Evolutionary conservation across 352 stramenopile genomes (phyloP).

Genomic region (Globisporangium mamillatum): DNA sequence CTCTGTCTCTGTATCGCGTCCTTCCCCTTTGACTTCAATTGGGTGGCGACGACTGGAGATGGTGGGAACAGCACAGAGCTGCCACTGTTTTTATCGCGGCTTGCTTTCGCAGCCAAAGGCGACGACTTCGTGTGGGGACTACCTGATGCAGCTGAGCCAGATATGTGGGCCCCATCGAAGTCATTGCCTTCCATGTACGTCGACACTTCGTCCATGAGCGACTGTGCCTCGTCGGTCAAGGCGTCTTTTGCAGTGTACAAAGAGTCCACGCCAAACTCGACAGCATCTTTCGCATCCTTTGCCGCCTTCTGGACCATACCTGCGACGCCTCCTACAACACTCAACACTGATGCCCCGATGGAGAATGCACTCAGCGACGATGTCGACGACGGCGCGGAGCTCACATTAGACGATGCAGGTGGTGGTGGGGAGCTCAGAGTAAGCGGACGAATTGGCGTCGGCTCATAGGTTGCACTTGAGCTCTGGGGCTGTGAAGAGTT

Average conservation of each 20-base stretch:
- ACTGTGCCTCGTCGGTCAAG: constrained; percentile 64
- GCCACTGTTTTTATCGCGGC: background rate
- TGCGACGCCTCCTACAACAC: constrained; percentile 61
- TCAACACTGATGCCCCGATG: constrained; percentile 60
- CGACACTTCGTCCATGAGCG: constrained; percentile 57
- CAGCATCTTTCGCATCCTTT: constrained; percentile 68
- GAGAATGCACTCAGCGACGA: constrained; percentile 44
- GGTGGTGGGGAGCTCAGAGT: constrained; percentile 21
- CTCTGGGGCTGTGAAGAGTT: background rate
- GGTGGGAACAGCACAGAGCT: constrained; percentile 4
- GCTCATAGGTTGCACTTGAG: background rate
- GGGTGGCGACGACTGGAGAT: background rate
- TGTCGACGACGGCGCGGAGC: constrained; percentile 21
- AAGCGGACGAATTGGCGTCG: background rate
- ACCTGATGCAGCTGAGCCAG: background rate
- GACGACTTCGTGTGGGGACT: constrained; percentile 4
- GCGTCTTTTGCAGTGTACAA: constrained; percentile 70
- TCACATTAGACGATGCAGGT: constrained; percentile 12
- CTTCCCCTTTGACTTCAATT: background rate
- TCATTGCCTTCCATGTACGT: constrained; percentile 44
- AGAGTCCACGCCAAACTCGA: constrained; percentile 72
- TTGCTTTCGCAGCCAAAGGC: background rate
- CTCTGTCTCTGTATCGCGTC: background rate
- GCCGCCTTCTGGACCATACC: constrained; percentile 71
- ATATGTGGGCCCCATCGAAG: background rate